Conservation (phyloP, 441 rosid genomes). For the Hura crepitans region DNA sequence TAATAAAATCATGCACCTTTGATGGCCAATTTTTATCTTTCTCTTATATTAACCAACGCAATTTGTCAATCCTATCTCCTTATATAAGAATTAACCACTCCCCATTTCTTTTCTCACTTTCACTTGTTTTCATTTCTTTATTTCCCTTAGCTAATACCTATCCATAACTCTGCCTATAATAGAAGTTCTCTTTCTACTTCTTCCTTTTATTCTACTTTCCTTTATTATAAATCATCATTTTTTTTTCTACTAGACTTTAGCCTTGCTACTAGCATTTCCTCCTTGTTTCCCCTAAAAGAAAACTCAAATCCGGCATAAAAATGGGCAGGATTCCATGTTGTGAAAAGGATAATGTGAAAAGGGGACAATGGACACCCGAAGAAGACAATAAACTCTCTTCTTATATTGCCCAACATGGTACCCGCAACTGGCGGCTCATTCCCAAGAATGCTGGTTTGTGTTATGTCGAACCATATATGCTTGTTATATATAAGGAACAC, state of each 20-base stretch:
- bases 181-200: neutral
- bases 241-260: slow-evolving; percentile 17
- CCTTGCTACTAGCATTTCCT: slow-evolving; percentile 16
- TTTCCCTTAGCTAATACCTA: slow-evolving; percentile 16
- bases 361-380: slow-evolving; percentile 96
- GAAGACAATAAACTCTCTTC: slow-evolving; percentile 96
- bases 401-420: slow-evolving; percentile 88
- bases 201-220: neutral
- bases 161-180: neutral
- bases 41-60: slow-evolving; percentile 13
- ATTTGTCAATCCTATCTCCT: slow-evolving; percentile 5
- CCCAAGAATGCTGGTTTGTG: slow-evolving; percentile 83
- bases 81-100: slow-evolving; percentile 30
- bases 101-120: slow-evolving; percentile 33
- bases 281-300: neutral
- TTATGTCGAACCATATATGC: neutral
- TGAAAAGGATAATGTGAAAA: slow-evolving; percentile 82
- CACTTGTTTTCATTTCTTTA: slow-evolving; percentile 5
- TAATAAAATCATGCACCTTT: slow-evolving; percentile 79
- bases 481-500: no score
- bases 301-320: slow-evolving; percentile 14
- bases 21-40: slow-evolving; percentile 24
- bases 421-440: slow-evolving; percentile 94
- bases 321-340: slow-evolving; percentile 98
- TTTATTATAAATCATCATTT: neutral